These are phyloP conservation scores for Fusarium newnesense DNA, from an alignment of 2,329 filamentous ascomycete genomes.

Conservation along the genomic window DNA sequence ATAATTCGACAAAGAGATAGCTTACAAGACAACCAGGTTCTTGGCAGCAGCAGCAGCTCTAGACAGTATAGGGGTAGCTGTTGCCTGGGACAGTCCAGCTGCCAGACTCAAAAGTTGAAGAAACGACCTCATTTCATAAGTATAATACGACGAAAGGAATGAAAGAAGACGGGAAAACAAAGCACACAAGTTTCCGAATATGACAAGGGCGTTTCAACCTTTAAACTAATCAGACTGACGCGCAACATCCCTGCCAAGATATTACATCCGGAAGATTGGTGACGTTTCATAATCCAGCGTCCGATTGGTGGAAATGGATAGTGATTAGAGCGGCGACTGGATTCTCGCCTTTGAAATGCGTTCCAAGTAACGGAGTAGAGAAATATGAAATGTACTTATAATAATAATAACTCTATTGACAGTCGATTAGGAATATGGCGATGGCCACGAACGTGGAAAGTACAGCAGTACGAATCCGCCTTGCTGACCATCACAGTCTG, in stretches of 20 bases:
- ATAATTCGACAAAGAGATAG: accelerated
- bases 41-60: not conserved
- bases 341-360: too few species aligned
- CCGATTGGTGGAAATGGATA: not conserved
- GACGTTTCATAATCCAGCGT: not conserved
- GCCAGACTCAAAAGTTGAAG: not conserved
- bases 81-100: constrained; percentile 10
- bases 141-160: not conserved
- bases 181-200: accelerated
- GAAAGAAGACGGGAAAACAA: not conserved
- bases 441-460: too few species aligned
- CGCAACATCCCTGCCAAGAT: not conserved
- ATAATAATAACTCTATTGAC: too few species aligned
- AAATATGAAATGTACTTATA: not conserved
- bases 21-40: constrained; percentile 12
- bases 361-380: too few species aligned
- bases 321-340: accelerated
- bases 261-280: not conserved
- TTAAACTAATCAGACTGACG: not conserved
- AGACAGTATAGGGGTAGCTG: not conserved
- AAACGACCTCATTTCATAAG: not conserved
- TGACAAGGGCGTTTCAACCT: not conserved
- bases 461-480: not conserved
- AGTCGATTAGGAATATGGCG: accelerated
- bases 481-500: not conserved